Conservation (phyloP, 805 yeast species). For the Candida sphagnicola region DNA sequence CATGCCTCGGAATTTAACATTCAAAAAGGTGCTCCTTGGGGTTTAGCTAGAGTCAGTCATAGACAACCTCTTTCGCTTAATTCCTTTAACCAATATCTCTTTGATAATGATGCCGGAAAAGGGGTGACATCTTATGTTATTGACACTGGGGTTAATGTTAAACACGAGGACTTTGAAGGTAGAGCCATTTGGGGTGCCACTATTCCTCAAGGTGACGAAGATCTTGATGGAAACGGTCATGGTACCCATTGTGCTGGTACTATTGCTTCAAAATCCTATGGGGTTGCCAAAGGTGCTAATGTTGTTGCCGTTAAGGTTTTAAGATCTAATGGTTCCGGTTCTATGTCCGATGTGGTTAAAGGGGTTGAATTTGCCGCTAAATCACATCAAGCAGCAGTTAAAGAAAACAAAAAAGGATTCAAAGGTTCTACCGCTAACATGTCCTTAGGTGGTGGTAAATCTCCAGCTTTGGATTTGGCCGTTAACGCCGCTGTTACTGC, state of each 20-base stretch:
- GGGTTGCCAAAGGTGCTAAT: constrained; percentile 79
- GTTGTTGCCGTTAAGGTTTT: constrained; percentile 82
- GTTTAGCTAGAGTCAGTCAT: constrained; percentile 86
- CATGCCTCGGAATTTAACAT: constrained; percentile 57
- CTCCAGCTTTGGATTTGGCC: constrained; percentile 82
- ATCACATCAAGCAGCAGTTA: constrained; percentile 54
- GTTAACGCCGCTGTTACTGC: constrained; percentile 86
- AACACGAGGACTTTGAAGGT: constrained; percentile 75
- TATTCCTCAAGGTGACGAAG: constrained; percentile 66
- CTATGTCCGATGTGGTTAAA: constrained; percentile 78
- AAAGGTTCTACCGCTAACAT: constrained; percentile 88
- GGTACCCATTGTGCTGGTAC: constrained; percentile 99
- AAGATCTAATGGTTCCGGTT: constrained; percentile 77
- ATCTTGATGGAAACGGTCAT: constrained; percentile 84
- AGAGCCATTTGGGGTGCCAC: constrained; percentile 88
- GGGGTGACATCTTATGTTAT: constrained; percentile 85
- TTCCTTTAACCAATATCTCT: constrained; percentile 68
- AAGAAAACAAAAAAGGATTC: constrained; percentile 56
- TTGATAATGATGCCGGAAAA: constrained; percentile 69
- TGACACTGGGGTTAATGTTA: constrained; percentile 81
- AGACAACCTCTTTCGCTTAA: constrained; percentile 65
- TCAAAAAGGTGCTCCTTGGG: constrained; percentile 92
- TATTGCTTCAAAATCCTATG: constrained; percentile 73
- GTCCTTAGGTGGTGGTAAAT: constrained; percentile 93
- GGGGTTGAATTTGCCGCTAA: constrained; percentile 85